These are phyloP conservation scores for Aureobasidium sp. DNA, from an alignment of 2,329 filamentous ascomycete species.

Conservation along the genomic window DNA sequence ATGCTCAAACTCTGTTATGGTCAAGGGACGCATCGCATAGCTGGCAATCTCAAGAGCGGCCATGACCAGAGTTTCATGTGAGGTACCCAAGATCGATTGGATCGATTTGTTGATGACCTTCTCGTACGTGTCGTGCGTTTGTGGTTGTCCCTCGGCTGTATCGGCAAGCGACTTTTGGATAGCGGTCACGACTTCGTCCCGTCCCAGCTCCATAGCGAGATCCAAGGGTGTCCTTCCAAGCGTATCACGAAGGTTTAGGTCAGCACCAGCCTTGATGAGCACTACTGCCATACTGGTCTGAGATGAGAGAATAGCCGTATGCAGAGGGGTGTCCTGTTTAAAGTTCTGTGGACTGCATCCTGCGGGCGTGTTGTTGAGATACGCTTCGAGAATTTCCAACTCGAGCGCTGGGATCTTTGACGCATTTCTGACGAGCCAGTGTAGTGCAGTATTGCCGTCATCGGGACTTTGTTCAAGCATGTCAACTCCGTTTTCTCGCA, in stretches of 20 bases:
- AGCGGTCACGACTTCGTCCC: background rate
- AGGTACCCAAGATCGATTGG: background rate
- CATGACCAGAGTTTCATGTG: slow-evolving; percentile 13
- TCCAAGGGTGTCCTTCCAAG: background rate
- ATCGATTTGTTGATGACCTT: background rate
- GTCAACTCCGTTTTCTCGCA: no score
- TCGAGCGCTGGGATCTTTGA: no score
- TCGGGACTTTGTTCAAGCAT: background rate
- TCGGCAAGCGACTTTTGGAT: background rate
- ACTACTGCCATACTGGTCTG: background rate
- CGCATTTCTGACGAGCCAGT: background rate
- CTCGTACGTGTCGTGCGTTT: background rate
- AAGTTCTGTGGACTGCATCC: background rate
- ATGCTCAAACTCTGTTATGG: background rate
- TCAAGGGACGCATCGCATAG: background rate
- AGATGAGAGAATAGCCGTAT: background rate
- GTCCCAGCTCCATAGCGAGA: background rate
- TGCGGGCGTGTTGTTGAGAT: no score
- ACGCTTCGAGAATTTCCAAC: no score
- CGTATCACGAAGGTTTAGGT: background rate
- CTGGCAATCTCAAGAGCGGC: background rate
- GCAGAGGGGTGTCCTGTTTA: background rate
- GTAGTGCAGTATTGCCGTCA: background rate
- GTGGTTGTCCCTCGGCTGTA: background rate
- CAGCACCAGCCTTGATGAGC: background rate